Percentiles rank a stretch among this genome's conserved stretches.
phyloP scores from a whole-genome alignment of 371 early-diverging fungal genomes.

The Haplosporangium sp. region DNA sequence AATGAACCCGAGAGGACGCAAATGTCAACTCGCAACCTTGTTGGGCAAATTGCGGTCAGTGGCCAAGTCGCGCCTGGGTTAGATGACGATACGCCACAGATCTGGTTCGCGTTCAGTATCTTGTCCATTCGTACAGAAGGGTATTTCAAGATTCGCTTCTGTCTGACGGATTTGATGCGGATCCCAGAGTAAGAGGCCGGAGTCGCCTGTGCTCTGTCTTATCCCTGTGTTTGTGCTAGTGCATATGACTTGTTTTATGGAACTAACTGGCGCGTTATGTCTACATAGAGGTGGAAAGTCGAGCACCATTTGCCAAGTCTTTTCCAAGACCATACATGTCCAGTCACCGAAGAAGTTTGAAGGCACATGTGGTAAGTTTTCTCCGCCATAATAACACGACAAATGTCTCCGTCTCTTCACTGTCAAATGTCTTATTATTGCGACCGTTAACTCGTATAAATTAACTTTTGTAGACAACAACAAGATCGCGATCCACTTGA shows the following conservation, averaged over 20 bases:
- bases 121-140: constrained; percentile 37
- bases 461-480: constrained; percentile 23
- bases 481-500: constrained; percentile 24
- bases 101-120: constrained; percentile 35
- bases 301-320: constrained; percentile 17
- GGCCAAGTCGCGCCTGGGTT: constrained; percentile 31
- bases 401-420: too few relatives aligned
- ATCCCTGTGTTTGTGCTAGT: too few relatives aligned
- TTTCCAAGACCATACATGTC: constrained; percentile 36
- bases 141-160: constrained; percentile 38
- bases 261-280: not conserved
- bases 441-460: not conserved
- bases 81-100: constrained; percentile 22
- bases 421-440: too few relatives aligned
- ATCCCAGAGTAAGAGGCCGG: constrained; percentile 25
- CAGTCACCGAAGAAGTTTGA: constrained; percentile 43
- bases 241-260: not conserved
- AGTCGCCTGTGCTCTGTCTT: not conserved
- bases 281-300: constrained; percentile 17
- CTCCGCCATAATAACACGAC: too few relatives aligned
- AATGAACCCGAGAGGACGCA: constrained; percentile 9
- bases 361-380: constrained; percentile 38
- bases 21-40: constrained; percentile 34
- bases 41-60: constrained; percentile 29
- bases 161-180: constrained; percentile 26